Conservation (phyloP, 1,284 basidiomycete species). For the Trichosporon sp. region DNA sequence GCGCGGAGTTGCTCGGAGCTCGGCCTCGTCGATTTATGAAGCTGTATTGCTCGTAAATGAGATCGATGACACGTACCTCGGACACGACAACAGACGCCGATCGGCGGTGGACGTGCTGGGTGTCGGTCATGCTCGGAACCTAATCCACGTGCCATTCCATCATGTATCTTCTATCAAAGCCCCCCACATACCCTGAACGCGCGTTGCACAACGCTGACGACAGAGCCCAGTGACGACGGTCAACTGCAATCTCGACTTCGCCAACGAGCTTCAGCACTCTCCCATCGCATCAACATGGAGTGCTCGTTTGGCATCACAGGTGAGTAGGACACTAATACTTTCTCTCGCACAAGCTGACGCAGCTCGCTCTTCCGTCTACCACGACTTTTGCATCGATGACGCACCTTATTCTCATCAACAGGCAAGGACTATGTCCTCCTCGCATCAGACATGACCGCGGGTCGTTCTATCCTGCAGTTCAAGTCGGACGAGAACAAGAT, state of each 20-base stretch:
- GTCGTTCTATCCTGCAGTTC: constrained; percentile 92
- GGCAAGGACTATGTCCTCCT: constrained; percentile 90
- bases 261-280: constrained; percentile 9
- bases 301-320: constrained; percentile 60
- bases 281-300: constrained; percentile 48
- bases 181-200: constrained; percentile 20
- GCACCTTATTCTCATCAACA: constrained; percentile 62
- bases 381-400: not conserved
- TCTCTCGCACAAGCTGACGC: constrained; percentile 1
- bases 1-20: not conserved
- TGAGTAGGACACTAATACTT: constrained; percentile 25
- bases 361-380: not conserved
- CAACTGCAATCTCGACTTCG: not conserved
- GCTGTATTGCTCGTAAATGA: constrained; percentile 2
- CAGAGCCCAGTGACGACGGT: constrained; percentile 4
- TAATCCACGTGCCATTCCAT: constrained; percentile 1
- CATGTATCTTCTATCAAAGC: constrained; percentile 4
- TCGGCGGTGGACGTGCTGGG: constrained; percentile 6
- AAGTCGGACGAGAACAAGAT: constrained; percentile 98
- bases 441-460: constrained; percentile 86
- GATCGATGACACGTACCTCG: constrained; percentile 18
- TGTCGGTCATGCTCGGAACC: not conserved
- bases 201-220: constrained; percentile 19
- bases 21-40: constrained; percentile 1
- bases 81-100: constrained; percentile 14